Percentiles rank a stretch among this genome's conserved stretches.
phyloP scores from a whole-genome alignment of 192 early-diverging fungal species.

The Ramicandelaber brevisporus region DNA sequence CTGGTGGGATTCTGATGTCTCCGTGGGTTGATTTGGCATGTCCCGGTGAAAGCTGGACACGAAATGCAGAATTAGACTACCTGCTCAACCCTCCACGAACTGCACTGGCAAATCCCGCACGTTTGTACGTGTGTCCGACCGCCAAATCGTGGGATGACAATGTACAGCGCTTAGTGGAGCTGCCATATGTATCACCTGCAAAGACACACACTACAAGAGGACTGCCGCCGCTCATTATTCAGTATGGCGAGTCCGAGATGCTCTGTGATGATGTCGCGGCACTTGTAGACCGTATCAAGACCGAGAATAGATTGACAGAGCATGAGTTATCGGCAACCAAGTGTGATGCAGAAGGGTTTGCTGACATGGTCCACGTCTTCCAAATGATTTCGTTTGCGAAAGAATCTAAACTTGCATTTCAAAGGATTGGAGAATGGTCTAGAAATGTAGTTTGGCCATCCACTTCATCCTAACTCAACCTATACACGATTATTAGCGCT shows the following conservation, averaged over 20 bases:
- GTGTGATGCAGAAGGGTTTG: conserved; percentile 10
- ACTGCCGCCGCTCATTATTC: conserved; percentile 15
- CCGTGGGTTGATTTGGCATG: conserved; percentile 17
- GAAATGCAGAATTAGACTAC: conserved; percentile 9
- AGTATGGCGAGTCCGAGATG: conserved; percentile 12
- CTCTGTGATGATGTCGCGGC: conserved; percentile 11
- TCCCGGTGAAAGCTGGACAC: conserved; percentile 8
- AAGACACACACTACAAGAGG: background rate
- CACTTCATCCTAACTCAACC: too few species aligned
- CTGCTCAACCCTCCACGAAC: conserved; percentile 5
- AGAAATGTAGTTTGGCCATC: too few species aligned
- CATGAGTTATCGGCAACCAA: background rate
- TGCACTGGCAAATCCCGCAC: conserved; percentile 12
- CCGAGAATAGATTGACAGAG: conserved; percentile 2
- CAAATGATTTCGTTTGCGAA: conserved; percentile 1
- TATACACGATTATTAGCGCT: too few species aligned
- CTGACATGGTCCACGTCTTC: conserved; percentile 5
- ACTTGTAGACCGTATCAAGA: conserved; percentile 5
- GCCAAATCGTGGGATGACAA: conserved; percentile 5
- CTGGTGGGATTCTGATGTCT: conserved; percentile 6
- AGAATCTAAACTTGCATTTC: background rate
- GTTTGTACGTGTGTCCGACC: conserved; percentile 13
- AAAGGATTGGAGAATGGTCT: too few species aligned
- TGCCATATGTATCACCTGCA: background rate
- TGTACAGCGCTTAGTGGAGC: conserved; percentile 7